A percentile compares a stretch with the other conserved stretches of the same genome.
These are phyloP conservation scores for Penicillium soppii DNA, from an alignment of 495 filamentous ascomycete genomes.

Conservation along the genomic window DNA sequence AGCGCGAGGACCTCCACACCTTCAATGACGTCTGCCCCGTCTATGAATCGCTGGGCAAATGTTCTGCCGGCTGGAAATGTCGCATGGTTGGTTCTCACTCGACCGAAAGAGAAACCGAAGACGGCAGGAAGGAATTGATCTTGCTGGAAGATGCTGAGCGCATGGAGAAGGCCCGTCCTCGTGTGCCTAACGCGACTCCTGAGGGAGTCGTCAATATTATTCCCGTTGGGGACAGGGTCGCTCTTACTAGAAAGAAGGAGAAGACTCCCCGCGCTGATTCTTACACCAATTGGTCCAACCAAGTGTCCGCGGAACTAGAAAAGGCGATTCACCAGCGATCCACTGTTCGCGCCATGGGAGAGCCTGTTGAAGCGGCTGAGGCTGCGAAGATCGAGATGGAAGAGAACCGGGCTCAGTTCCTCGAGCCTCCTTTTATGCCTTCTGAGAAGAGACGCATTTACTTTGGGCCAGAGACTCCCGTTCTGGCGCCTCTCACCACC, in stretches of 20 bases:
- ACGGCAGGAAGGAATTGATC: conserved; percentile 79
- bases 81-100: conserved; percentile 83
- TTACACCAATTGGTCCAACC: conserved; percentile 73
- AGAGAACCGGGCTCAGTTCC: conserved; percentile 75
- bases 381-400: conserved; percentile 41
- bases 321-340: conserved; percentile 41
- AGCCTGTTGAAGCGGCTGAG: conserved; percentile 9
- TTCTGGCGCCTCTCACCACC: conserved; percentile 85
- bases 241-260: conserved; percentile 65
- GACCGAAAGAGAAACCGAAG: conserved; percentile 66
- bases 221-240: conserved; percentile 60
- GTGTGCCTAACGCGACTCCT: conserved; percentile 40
- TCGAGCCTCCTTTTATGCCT: conserved; percentile 79
- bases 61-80: conserved; percentile 86
- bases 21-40: conserved; percentile 77
- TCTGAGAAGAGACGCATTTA: conserved; percentile 93
- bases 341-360: background rate
- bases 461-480: conserved; percentile 88
- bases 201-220: conserved; percentile 75
- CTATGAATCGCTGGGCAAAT: conserved; percentile 72
- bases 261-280: conserved; percentile 67
- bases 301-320: conserved; percentile 54
- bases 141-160: conserved; percentile 58
- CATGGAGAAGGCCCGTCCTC: conserved; percentile 38
- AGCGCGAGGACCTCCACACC: conserved; percentile 72